Conservation (phyloP, 768 basidiomycete species). For the Lactarius hatsudake region DNA sequence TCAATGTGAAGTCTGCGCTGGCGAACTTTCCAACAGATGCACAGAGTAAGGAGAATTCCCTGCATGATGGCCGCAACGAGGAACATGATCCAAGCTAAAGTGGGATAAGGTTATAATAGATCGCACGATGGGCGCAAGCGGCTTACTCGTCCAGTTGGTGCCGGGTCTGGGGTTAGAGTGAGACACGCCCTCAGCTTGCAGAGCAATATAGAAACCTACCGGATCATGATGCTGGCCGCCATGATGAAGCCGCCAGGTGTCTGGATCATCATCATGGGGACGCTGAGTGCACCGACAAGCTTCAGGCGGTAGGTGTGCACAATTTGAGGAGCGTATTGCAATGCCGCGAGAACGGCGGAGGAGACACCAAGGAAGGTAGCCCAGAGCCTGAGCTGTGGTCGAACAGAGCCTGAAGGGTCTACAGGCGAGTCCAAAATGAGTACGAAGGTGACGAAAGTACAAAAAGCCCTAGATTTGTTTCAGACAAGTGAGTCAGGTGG, state of each 20-base stretch:
- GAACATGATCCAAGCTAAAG: conserved; percentile 74
- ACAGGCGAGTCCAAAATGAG: conserved; percentile 49
- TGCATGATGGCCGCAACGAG: conserved; percentile 85
- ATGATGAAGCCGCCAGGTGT: conserved; percentile 88
- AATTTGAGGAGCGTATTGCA: conserved; percentile 90
- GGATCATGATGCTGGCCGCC: conserved; percentile 74
- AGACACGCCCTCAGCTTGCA: conserved; percentile 1
- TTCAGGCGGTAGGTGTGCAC: conserved; percentile 70
- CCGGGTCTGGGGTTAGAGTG: conserved; percentile 49
- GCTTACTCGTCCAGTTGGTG: conserved; percentile 81
- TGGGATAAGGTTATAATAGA: conserved; percentile 1
- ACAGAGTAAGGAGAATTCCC: conserved; percentile 76
- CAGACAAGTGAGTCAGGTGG: conserved; percentile 14
- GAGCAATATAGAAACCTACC: conserved; percentile 38
- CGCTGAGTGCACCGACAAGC: conserved; percentile 89
- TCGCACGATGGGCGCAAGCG: neutral
- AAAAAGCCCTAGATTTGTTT: conserved; percentile 45
- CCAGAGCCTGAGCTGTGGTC: conserved; percentile 51
- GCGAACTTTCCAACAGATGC: conserved; percentile 78
- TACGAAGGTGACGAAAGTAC: conserved; percentile 58
- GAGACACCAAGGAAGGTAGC: conserved; percentile 85
- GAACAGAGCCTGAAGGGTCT: conserved; percentile 38
- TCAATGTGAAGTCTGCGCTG: conserved; percentile 75
- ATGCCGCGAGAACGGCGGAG: conserved; percentile 70
- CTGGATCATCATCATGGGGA: conserved; percentile 95